A percentile compares a stretch with the other conserved stretches of the same genome.
These are phyloP conservation scores for Fomitopsis betulina DNA, from an alignment of 1,284 basidiomycete genomes.

Conservation along the genomic window DNA sequence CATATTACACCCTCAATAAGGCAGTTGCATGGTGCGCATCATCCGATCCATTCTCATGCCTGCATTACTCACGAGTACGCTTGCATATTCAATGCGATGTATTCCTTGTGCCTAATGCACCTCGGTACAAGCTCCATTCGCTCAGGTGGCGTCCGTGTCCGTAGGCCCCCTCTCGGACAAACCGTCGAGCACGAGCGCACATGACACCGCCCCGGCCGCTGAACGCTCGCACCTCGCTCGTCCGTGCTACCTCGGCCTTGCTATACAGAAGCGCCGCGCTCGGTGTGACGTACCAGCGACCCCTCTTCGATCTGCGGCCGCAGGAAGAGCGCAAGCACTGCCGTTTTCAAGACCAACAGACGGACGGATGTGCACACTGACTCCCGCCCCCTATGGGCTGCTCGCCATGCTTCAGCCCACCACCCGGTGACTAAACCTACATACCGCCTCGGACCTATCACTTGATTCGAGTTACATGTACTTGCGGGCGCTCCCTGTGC, in stretches of 20 bases:
- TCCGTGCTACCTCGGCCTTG: neutral
- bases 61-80: constrained; percentile 14
- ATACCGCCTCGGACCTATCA: constrained; percentile 6
- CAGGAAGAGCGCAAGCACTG: neutral
- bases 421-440: neutral
- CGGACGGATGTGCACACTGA: neutral
- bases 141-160: neutral
- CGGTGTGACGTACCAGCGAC: constrained; percentile 1
- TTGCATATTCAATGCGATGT: neutral
- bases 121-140: neutral
- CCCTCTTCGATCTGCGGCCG: neutral
- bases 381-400: neutral
- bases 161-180: neutral
- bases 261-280: neutral
- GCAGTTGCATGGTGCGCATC: constrained; percentile 19
- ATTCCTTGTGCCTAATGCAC: neutral
- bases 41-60: constrained; percentile 21
- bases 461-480: constrained; percentile 9
- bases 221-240: neutral
- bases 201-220: neutral
- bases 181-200: neutral
- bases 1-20: constrained; percentile 12
- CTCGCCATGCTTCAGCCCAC: neutral
- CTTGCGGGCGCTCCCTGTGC: neutral
- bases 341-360: neutral